phyloP scores from a whole-genome alignment of 257 asterid species.

The Verbascum thapsus region DNA sequence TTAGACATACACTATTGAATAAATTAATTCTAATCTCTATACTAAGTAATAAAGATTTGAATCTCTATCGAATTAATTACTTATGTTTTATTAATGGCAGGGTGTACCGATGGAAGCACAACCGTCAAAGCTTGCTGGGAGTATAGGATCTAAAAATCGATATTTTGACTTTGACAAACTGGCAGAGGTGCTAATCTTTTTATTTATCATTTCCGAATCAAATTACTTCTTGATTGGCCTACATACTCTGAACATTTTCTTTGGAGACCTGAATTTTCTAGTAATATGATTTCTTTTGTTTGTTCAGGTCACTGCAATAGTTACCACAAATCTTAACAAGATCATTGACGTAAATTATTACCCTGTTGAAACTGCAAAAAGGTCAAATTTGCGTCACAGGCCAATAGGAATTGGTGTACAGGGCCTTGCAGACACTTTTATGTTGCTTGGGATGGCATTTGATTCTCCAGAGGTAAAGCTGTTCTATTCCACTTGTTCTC shows the following conservation, averaged over 20 bases:
- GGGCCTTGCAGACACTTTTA: slow-evolving; percentile 95
- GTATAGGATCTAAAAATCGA: slow-evolving; percentile 75
- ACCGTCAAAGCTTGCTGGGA: slow-evolving; percentile 93
- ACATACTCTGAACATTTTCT: too few relatives aligned
- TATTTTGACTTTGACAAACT: slow-evolving; percentile 90
- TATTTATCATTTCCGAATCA: not conserved
- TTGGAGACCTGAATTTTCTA: slow-evolving; percentile 7
- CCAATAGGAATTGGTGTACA: slow-evolving; percentile 98
- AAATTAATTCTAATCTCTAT: not conserved
- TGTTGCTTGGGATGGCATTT: slow-evolving; percentile 96
- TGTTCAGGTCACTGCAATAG: slow-evolving; percentile 71
- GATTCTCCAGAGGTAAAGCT: slow-evolving; percentile 88
- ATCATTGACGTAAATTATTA: slow-evolving; percentile 85
- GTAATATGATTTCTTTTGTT: slow-evolving; percentile 2
- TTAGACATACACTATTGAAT: slow-evolving; percentile 6
- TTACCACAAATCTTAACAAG: slow-evolving; percentile 84
- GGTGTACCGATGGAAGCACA: slow-evolving; percentile 82
- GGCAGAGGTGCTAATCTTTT: slow-evolving; percentile 71
- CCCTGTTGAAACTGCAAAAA: slow-evolving; percentile 92
- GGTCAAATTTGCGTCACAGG: slow-evolving; percentile 84
- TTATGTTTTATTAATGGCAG: slow-evolving; percentile 40
- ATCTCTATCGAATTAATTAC: not conserved
- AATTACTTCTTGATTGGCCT: not conserved
- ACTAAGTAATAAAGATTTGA: too few relatives aligned
- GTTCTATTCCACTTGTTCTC: not conserved